Percentiles rank a stretch among this genome's conserved stretches.
These are phyloP conservation scores for Nigrospora sphaerica DNA, from an alignment of 2,329 filamentous ascomycete species.

Conservation along the genomic window DNA sequence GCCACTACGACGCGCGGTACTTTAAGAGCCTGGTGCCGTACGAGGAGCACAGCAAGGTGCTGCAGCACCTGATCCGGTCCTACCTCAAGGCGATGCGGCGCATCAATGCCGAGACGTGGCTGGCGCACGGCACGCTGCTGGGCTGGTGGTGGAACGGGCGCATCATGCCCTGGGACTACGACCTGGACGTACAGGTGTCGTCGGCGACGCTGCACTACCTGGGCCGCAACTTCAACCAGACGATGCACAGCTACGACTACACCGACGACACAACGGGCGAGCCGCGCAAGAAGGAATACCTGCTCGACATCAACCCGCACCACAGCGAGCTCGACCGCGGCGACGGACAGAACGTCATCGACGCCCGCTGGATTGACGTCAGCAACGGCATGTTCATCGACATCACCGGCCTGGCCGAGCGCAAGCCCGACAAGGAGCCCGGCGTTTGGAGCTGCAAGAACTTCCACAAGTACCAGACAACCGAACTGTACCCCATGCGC, in stretches of 20 bases:
- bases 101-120: slow-evolving; percentile 71
- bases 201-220: slow-evolving; percentile 59
- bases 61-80: slow-evolving; percentile 64
- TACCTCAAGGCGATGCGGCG: slow-evolving; percentile 63
- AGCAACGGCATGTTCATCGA: slow-evolving; percentile 74
- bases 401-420: slow-evolving; percentile 70
- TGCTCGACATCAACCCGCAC: slow-evolving; percentile 73
- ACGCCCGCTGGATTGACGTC: slow-evolving; percentile 76
- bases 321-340: slow-evolving; percentile 53
- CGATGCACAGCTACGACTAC: slow-evolving; percentile 49
- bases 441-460: slow-evolving; percentile 77
- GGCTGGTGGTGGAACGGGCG: slow-evolving; percentile 85
- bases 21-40: slow-evolving; percentile 59
- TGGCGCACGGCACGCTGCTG: slow-evolving; percentile 75
- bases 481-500: slow-evolving; percentile 72
- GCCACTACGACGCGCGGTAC: slow-evolving; percentile 70
- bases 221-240: slow-evolving; percentile 61
- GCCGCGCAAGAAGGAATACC: slow-evolving; percentile 39
- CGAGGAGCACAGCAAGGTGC: slow-evolving; percentile 56
- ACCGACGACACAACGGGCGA: slow-evolving; percentile 23
- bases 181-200: slow-evolving; percentile 75
- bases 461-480: slow-evolving; percentile 60
- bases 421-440: slow-evolving; percentile 49
- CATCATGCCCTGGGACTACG: slow-evolving; percentile 79
- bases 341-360: slow-evolving; percentile 71